Base-by-base conservation (phyloP, 768 basidiomycete species). In the Tremella fuciformis region DNA sequence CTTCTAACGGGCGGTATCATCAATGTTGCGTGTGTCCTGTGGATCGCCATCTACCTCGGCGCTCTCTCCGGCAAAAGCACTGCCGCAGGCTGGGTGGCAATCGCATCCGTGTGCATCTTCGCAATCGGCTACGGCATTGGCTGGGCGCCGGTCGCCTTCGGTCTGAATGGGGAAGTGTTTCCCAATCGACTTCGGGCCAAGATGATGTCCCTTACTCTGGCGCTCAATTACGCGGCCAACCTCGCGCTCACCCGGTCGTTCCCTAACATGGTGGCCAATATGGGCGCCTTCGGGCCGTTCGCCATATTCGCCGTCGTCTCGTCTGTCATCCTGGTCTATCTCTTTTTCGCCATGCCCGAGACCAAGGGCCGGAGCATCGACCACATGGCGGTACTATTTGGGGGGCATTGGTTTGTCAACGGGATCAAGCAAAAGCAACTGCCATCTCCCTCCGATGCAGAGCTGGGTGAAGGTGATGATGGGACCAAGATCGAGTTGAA, bases 81-180 rank as follows among this genome's bases (percentile, higher is more conserved):
- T n/a, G 54, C 59, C 1, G 59, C 37, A 1, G 59, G 59, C 0
- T 56, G 55, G 59, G 59, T 52, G 1, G 47, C 54, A 7, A 49
- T 60, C 24, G 59, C 55, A 16, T 34, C 38, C 18, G 8, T 60
- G 1, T 60, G 53, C 25, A 13, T 60, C 11, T 60, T 60, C 19
- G 59, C 59, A 3, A 55, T 60, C 11, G 54, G 54, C 1, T 60
- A 60, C 26, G 59, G 59, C 6, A 47, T 60, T n/a, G 55, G 59
- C 1, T 60, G 59, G 59, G 54, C 59, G 0, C 59, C 59, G 3
- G 40, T 50, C 40, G 54, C 54, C 9, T 56, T 56, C 26, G 55
- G 55, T 1, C 47, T 60, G 4, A 29, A 26, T 22, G 46, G 22
- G 0, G 59, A 60, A 48, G 19, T 55, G 37, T 50, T 60, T 19